phyloP scores from a whole-genome alignment of 2,329 filamentous ascomycete species.

The Hypoxylon rubiginosum region DNA sequence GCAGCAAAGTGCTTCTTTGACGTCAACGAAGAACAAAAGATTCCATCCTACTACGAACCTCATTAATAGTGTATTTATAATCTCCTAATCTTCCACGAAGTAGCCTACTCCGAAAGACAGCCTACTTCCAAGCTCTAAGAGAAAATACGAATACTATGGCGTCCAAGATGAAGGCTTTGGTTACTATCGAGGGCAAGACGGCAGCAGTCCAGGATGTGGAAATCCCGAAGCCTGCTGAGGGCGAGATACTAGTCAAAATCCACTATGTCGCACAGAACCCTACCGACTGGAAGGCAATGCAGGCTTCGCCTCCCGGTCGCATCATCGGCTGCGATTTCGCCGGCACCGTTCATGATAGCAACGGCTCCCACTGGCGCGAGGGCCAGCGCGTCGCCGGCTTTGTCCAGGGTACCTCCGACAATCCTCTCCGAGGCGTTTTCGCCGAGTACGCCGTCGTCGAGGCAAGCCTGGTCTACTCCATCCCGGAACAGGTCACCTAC shows the following conservation, averaged over 20 bases:
- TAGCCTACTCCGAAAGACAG: background rate
- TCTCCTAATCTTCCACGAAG: no score
- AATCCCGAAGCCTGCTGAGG: constrained; percentile 47
- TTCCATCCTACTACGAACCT: no score
- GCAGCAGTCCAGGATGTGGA: constrained; percentile 50
- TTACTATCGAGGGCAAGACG: constrained; percentile 47
- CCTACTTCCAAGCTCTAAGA: background rate
- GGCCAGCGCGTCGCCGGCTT: constrained; percentile 54
- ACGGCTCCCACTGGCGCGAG: constrained; percentile 49
- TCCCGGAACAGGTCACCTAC: constrained; percentile 48
- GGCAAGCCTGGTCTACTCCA: constrained; percentile 47
- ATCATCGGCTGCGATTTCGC: constrained; percentile 54
- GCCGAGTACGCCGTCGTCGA: constrained; percentile 50
- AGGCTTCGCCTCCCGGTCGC: constrained; percentile 41
- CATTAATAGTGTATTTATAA: no score
- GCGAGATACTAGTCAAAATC: constrained; percentile 54
- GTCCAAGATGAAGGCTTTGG: constrained; percentile 57
- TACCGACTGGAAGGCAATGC: constrained; percentile 53
- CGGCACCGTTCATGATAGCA: constrained; percentile 50
- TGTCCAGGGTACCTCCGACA: constrained; percentile 48
- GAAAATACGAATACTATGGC: constrained; percentile 6
- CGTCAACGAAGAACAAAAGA: no score
- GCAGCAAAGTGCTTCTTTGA: background rate
- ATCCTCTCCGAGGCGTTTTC: constrained; percentile 48
- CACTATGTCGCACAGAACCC: constrained; percentile 54